phyloP scores from a whole-genome alignment of 2,329 filamentous ascomycete species.

The Pseudocercospora musae region DNA sequence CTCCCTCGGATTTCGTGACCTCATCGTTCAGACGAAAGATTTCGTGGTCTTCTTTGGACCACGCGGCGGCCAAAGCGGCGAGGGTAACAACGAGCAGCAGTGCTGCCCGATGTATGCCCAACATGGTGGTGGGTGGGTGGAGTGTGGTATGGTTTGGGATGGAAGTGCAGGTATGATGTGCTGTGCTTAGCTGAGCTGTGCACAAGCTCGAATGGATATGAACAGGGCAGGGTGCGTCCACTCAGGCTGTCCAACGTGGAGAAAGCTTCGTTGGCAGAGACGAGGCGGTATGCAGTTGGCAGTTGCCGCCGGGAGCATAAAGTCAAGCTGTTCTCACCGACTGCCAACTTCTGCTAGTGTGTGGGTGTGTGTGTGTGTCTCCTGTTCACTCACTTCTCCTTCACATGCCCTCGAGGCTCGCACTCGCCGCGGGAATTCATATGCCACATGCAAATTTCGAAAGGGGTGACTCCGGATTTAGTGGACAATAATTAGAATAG shows the following conservation, averaged over 20 bases:
- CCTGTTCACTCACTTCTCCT: background rate
- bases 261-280: background rate
- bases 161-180: conserved; percentile 10
- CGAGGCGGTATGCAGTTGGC: background rate
- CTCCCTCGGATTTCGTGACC: conserved; percentile 69
- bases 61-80: conserved; percentile 66
- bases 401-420: background rate
- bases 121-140: conserved; percentile 58
- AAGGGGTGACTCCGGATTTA: background rate
- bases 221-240: background rate
- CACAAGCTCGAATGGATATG: background rate
- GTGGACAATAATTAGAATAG: background rate
- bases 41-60: conserved; percentile 96
- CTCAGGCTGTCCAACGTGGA: background rate
- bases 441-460: background rate
- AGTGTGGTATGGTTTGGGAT: conserved; percentile 1
- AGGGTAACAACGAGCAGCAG: conserved; percentile 64
- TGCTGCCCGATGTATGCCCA: conserved; percentile 59
- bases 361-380: background rate
- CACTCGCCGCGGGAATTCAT: background rate
- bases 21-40: conserved; percentile 96
- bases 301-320: background rate
- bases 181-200: background rate
- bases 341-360: background rate
- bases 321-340: background rate